phyloP scores from a whole-genome alignment of 2,329 filamentous ascomycete genomes.

The Aureobasidium zeae region DNA sequence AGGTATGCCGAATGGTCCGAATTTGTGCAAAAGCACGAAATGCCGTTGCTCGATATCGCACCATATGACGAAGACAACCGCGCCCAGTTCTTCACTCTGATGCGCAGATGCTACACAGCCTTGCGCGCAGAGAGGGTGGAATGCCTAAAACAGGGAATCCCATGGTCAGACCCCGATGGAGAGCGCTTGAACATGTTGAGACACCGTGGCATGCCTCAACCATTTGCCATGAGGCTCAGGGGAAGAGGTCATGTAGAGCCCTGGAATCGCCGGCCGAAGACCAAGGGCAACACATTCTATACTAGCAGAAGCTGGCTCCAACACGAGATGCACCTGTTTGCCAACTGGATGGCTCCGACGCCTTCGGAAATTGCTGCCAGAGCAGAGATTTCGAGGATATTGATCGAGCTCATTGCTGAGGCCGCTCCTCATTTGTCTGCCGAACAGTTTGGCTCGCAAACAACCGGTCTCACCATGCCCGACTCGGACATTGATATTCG shows the following conservation, averaged over 20 bases:
- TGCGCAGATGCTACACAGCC: neutral
- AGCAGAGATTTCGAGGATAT: conserved; percentile 28
- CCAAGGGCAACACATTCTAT: too few species aligned
- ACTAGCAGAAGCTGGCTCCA: conserved; percentile 29
- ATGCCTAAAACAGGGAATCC: too few species aligned
- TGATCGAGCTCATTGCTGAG: conserved; percentile 23
- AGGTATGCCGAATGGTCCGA: neutral
- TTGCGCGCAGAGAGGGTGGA: neutral
- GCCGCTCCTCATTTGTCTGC: conserved; percentile 21
- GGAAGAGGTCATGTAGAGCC: neutral
- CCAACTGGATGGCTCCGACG: conserved; percentile 36
- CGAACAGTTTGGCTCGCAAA: conserved; percentile 46
- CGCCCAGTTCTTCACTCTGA: neutral
- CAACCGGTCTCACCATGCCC: conserved; percentile 43
- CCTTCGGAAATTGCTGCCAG: conserved; percentile 34
- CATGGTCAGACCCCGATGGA: neutral
- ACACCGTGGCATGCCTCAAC: neutral
- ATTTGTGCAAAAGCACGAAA: neutral
- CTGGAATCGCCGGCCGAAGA: neutral
- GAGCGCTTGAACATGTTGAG: neutral
- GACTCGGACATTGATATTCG: conserved; percentile 48
- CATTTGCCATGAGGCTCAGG: neutral
- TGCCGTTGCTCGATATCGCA: neutral
- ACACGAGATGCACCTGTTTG: conserved; percentile 39
- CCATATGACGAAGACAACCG: neutral